Conservation (phyloP, 2,329 filamentous ascomycete genomes). For the Leptographium wingfieldii region DNA sequence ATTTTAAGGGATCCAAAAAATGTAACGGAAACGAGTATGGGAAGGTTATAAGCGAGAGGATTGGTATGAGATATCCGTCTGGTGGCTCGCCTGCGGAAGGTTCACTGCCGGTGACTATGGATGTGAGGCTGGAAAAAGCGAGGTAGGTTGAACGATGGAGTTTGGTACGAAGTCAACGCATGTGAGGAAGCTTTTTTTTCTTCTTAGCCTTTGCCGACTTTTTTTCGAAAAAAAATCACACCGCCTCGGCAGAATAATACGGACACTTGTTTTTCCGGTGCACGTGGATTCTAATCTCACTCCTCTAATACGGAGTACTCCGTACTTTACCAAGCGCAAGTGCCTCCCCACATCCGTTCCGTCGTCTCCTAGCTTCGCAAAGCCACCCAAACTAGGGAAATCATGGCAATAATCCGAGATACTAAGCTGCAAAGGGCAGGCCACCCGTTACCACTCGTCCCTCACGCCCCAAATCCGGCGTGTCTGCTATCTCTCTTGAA, state of each 20-base stretch:
- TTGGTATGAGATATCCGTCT: background rate
- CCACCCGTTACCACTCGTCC: background rate
- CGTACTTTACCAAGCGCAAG: too few species aligned
- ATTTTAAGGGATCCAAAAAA: background rate
- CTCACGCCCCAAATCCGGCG: background rate
- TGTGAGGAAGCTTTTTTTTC: background rate
- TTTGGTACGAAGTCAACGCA: background rate
- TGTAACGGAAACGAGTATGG: background rate
- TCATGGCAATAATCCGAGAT: background rate
- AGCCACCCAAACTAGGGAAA: background rate
- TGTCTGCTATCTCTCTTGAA: background rate
- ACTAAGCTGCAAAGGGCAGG: background rate
- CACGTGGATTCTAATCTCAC: background rate
- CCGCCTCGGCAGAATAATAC: background rate
- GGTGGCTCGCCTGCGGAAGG: slow-evolving; percentile 13
- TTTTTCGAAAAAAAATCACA: background rate
- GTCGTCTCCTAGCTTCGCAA: too few species aligned
- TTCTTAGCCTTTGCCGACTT: background rate
- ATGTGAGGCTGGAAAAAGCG: background rate
- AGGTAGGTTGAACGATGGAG: background rate
- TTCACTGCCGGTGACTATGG: slow-evolving; percentile 11
- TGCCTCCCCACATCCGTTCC: too few species aligned
- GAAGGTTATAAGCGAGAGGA: background rate
- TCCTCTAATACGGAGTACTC: background rate
- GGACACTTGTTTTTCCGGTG: background rate